Conservation (phyloP, 1,139 yeast genomes). For the Magnusiomyces tetraspermus region DNA sequence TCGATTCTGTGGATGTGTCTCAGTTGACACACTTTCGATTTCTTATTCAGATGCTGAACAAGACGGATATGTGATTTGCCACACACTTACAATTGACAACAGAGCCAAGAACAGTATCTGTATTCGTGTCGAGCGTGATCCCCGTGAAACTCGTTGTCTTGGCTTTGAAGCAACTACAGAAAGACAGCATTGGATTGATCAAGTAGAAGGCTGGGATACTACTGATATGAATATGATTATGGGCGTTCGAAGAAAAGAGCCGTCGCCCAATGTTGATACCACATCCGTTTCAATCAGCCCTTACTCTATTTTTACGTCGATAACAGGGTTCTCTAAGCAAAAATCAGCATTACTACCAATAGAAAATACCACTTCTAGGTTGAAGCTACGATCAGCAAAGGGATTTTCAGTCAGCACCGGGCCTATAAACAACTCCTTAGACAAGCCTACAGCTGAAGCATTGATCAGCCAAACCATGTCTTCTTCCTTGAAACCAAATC, state of each 20-base stretch:
- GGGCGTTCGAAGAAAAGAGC: slow-evolving; percentile 49
- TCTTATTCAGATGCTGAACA: slow-evolving; percentile 57
- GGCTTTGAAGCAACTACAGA: slow-evolving; percentile 74
- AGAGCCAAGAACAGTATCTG: slow-evolving; percentile 74
- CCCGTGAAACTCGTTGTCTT: slow-evolving; percentile 78
- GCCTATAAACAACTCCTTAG: not conserved
- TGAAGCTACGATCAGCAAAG: not conserved
- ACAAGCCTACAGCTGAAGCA: not conserved
- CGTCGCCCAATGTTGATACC: not conserved
- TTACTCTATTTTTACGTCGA: not conserved
- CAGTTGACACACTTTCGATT: slow-evolving; percentile 60
- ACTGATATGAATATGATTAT: slow-evolving; percentile 69
- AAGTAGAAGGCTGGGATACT: slow-evolving; percentile 66
- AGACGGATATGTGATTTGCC: slow-evolving; percentile 50
- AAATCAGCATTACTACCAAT: not conserved
- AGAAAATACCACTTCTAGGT: no score
- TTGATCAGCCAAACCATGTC: not conserved
- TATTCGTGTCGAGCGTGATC: slow-evolving; percentile 83
- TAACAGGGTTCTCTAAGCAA: not conserved
- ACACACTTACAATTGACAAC: slow-evolving; percentile 62
- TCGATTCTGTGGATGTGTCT: slow-evolving; percentile 82
- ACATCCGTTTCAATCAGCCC: no score
- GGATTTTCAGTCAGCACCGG: not conserved
- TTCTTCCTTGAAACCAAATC: slow-evolving; percentile 16
- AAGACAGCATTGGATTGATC: slow-evolving; percentile 54